Evolutionary conservation across 495 filamentous ascomycete genomes (phyloP), one percentile per base, ranked within the genome.

Genomic region (Tuber aestivum): DNA sequence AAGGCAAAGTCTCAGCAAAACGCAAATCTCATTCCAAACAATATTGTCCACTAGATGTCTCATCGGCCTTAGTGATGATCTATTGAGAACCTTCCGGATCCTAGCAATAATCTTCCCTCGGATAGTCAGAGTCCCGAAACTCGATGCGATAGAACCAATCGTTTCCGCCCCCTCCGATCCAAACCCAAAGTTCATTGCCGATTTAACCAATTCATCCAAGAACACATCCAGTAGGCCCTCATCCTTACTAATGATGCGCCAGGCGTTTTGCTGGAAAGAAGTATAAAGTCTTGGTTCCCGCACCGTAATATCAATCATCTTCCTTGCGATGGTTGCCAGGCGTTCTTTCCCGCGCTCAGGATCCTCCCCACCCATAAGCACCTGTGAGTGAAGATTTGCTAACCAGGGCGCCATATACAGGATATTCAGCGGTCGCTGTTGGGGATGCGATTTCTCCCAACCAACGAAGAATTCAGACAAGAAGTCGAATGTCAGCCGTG

Each of bases 401-500:
- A 91, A 84, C 90, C 90, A 91, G 6, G 90, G 90, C 35, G 88
- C 88, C 88, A 91, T 90, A 79, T 91, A 91, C 10, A 87, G 86
- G 12, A 91, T 84, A 75, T 88, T 90, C 70, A 91, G 79, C 7
- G 90, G 88, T 76, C 89, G 87, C 82, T 91, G 89, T 71, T 88
- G 86, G 18, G 88, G 86, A 38, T 87, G 85, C 77, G 90, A 90
- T 80, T 88, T 89, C 71, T 90, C 89, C 90, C 90, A 91, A 16
- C 89, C 89, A 56, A 90, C 87, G 76, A 91, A 91, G 78, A 91
- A 91, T 81, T 91, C 90, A 41, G 89, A 90, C 41, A 91, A 77
- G 75, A 91, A 91, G 79, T 91, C 90, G 45, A 86, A 86, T 1
- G 90, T 91, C n/a, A 91, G 84, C 79, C 89, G 89, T 48, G 90